Conservation (phyloP, 306 rosid genomes). For the Cucumis melo region DNA sequence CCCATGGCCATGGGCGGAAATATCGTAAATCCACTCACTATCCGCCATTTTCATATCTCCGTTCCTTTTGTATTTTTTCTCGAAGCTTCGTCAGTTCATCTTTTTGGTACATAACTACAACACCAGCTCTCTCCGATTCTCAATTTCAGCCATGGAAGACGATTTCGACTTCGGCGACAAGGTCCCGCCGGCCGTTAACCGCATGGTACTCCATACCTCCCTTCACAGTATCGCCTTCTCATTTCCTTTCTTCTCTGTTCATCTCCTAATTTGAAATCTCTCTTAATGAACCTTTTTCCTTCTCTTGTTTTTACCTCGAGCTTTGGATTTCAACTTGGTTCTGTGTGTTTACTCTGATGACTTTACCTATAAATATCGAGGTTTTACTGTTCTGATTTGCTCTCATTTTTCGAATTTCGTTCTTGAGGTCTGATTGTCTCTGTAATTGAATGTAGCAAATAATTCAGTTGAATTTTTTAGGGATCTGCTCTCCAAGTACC, state of each 20-base stretch:
- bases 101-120: not conserved
- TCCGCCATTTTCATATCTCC: not conserved
- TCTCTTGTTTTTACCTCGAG: not conserved
- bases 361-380: not conserved
- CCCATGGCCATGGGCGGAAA: not conserved
- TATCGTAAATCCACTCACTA: not conserved
- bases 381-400: not conserved
- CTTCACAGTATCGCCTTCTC: not conserved
- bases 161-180: slow-evolving; percentile 18
- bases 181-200: slow-evolving; percentile 38
- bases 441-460: not conserved
- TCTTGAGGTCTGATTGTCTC: not conserved
- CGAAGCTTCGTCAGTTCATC: not conserved
- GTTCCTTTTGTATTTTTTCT: not conserved
- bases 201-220: slow-evolving; percentile 14
- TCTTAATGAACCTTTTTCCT: not conserved
- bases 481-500: not conserved
- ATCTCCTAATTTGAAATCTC: not conserved
- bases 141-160: slow-evolving; percentile 29
- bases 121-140: slow-evolving; percentile 5
- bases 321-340: not conserved
- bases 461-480: not conserved
- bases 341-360: not conserved
- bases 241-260: not conserved
- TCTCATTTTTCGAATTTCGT: not conserved